Evolutionary conservation across 805 yeast species (phyloP), one percentile per base, ranked within the genome.

Genomic region (Yueomyces sinensis): DNA sequence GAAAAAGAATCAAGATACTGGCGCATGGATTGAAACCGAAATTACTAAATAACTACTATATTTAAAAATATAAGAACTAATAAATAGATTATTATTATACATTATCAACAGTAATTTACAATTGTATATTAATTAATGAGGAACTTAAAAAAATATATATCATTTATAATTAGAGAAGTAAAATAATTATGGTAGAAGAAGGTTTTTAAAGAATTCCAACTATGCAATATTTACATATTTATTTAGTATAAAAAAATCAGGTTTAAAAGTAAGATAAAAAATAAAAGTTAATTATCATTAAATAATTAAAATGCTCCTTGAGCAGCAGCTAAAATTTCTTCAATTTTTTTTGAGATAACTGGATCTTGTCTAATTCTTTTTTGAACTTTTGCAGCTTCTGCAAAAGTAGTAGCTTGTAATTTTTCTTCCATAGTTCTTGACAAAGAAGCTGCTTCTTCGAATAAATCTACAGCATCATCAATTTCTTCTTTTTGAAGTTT

Each of bases 331-430:
- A 76, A 58, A 31, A 78, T 62, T 58, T 76, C 81, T 41, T 68
- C 67, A 43, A 81, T 72, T 59, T 75, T 78, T 27, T 63, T 62
- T 46, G 72, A 68, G 54, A 80, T 66, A 18, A 68, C 59, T 29
- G 83, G 82, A 52, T 81, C 91, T 35, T 68, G 60, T 61, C 69
- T 75, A 47, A 91, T 73, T 52, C 78, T 74, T 52, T 76, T 63
- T 68, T 91, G 98, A 63, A 86, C 74, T 58, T 81, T 82, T 33
- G 95, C 76, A 43, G 96, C 95, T 63, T 84, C 95, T 40, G 89
- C 87, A 49, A 82, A 81, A 15, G 91, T 78, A 42, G 84, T 76
- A 37, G 95, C 91, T 64, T 84, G 95, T 36, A 81, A 67, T 64
- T 83, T 81, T 63, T 89, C 97, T 40, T 79, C 84, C 34, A 73